Evolutionary conservation across 768 basidiomycete species (phyloP).

Genomic region (Agrocybe pediades): DNA sequence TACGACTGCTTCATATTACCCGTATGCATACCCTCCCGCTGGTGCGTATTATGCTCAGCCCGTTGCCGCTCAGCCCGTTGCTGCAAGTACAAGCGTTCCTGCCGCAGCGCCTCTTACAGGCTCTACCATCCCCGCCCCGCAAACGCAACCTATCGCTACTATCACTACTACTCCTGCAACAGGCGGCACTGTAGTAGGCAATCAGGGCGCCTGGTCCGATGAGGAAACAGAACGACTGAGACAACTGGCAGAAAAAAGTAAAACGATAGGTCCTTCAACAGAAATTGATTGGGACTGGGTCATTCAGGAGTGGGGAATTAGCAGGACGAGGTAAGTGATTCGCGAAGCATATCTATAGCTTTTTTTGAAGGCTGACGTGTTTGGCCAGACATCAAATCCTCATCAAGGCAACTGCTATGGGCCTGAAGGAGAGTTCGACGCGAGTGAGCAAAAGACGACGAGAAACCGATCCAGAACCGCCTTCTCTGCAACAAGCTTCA

Average conservation of each 20-base stretch:
- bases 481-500: constrained; percentile 32
- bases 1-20: constrained; percentile 66
- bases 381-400: constrained; percentile 73
- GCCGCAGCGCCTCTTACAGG: constrained; percentile 17
- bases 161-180: constrained; percentile 32
- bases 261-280: constrained; percentile 44
- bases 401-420: constrained; percentile 77
- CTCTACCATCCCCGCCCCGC: constrained; percentile 16
- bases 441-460: constrained; percentile 58
- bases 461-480: constrained; percentile 27
- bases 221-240: constrained; percentile 73
- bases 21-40: constrained; percentile 30
- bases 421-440: constrained; percentile 73
- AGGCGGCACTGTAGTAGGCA: constrained; percentile 38
- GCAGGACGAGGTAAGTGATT: constrained; percentile 71
- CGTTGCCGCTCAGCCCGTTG: constrained; percentile 15
- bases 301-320: constrained; percentile 70
- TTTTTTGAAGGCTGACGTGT: neutral
- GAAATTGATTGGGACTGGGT: constrained; percentile 85
- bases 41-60: constrained; percentile 17
- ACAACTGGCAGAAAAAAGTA: constrained; percentile 70
- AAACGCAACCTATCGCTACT: constrained; percentile 24
- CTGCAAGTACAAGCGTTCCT: constrained; percentile 19
- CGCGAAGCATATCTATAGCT: neutral
- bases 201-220: constrained; percentile 78